Base-by-base conservation (phyloP, 78 protist species). In the Paratrimastix pyriformis region DNA sequence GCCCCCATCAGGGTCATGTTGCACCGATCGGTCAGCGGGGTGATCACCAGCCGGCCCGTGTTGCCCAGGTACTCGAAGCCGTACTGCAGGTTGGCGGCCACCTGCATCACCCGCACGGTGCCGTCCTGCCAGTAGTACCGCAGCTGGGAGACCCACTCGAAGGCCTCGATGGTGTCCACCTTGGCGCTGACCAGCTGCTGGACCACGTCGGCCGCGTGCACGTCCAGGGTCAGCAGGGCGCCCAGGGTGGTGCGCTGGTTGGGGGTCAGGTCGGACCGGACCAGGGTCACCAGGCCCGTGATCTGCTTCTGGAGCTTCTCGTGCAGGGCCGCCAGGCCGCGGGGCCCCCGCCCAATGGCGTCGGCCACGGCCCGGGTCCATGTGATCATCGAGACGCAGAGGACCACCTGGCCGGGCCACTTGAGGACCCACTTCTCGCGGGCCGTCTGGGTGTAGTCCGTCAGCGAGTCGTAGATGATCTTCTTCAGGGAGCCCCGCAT, bases 21-120 rank as follows among this genome's bases (percentile, higher is more conserved):
- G 75, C 85, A 82, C 13, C 88, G 48, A 43, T 86, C 90, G 30
- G 93, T 89, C 43, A 89, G 86, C 26, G 86, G 86, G 15, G 94
- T 90, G 44, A 88, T 77, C 33, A 90, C 94, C 9, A 90, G 86
- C 29, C 94, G 76, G 38, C 42, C 54, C 3, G 87, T 52, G 72
- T 81, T 82, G 52, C 94, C 94, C n/a, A 87, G 77, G 79, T 87
- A 90, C 58, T 90, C 94, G 70, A 71, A 86, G n/a, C 85, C 91
- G 73, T 87, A 87, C 24, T 21, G 45, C 29, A 85, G 81, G 18
- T 9, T 18, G 33, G 85, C 75, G 32, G 18, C 46, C 66, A 76
- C 79, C 15, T 75, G 65, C 33, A 85, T 84, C 45, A 73, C 43
- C 32, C 78, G 38, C 55, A 80, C 87, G 50, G 68, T 13, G 37